Conservation (phyloP, 192 early-diverging fungal genomes). For the Podila horticola region DNA sequence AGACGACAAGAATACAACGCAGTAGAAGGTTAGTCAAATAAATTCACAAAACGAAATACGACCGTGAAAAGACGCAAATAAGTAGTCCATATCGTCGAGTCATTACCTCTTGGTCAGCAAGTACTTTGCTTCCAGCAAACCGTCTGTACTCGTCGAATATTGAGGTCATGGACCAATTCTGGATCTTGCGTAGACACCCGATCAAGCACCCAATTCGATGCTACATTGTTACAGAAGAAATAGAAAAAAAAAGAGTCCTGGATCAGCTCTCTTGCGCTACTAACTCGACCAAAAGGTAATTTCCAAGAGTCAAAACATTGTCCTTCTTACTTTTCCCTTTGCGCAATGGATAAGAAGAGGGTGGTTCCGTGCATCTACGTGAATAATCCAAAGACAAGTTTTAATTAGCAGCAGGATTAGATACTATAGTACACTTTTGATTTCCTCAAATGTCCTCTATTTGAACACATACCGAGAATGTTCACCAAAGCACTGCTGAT, state of each 20-base stretch:
- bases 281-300: too few relatives aligned
- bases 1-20: not conserved
- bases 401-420: too few relatives aligned
- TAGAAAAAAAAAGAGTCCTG: too few relatives aligned
- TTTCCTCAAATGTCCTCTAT: too few relatives aligned
- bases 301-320: too few relatives aligned
- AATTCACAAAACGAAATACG: not conserved
- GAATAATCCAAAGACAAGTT: not conserved
- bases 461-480: constrained; percentile 44
- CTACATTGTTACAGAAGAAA: constrained; percentile 40
- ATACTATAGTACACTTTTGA: not conserved
- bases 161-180: constrained; percentile 95
- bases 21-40: not conserved
- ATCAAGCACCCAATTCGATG: constrained; percentile 94
- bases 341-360: constrained; percentile 92
- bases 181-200: constrained; percentile 92
- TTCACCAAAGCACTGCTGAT: constrained; percentile 63
- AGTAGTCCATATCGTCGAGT: too few relatives aligned
- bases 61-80: not conserved
- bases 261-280: too few relatives aligned
- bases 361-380: constrained; percentile 57
- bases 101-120: constrained; percentile 93
- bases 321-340: constrained; percentile 83
- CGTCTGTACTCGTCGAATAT: constrained; percentile 98
- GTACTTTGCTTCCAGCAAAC: constrained; percentile 90